A percentile compares a stretch with the other conserved stretches of the same genome.
These are phyloP conservation scores for Camelina hispida DNA, from an alignment of 345 rosid species.

Conservation along the genomic window DNA sequence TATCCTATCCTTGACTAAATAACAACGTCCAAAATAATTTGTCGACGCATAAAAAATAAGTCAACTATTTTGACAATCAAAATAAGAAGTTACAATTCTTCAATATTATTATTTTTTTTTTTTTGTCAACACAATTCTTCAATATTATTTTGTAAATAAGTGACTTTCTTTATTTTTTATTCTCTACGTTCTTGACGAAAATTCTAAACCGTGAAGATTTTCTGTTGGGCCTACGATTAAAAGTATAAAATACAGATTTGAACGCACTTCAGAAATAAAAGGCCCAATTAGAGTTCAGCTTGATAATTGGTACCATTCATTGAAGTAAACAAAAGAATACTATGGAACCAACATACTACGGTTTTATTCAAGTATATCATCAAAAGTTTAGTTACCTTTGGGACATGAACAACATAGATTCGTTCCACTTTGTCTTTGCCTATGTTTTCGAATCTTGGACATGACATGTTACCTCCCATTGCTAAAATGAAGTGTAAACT, in stretches of 20 bases:
- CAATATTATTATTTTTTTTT: background rate
- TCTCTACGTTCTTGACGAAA: background rate
- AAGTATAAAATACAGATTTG: background rate
- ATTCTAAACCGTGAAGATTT: background rate
- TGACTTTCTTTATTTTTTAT: background rate
- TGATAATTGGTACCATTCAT: no score
- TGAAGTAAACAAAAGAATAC: no score
- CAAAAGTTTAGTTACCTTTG: no score
- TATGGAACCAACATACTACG: no score
- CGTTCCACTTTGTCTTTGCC: no score
- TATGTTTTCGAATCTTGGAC: no score
- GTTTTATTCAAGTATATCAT: no score
- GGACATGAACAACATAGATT: no score
- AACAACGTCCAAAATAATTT: background rate
- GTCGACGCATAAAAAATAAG: background rate
- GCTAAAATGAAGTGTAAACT: background rate
- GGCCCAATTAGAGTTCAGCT: background rate
- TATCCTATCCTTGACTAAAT: constrained; percentile 2
- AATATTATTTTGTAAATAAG: background rate
- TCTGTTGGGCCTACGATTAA: constrained; percentile 3
- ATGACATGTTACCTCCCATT: background rate
- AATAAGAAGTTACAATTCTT: background rate
- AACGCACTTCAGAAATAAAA: background rate
- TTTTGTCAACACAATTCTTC: background rate
- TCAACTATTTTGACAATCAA: constrained; percentile 9